Evolutionary conservation across 192 early-diverging fungal genomes (phyloP).

Genomic region (Umbelopsis vinacea): DNA sequence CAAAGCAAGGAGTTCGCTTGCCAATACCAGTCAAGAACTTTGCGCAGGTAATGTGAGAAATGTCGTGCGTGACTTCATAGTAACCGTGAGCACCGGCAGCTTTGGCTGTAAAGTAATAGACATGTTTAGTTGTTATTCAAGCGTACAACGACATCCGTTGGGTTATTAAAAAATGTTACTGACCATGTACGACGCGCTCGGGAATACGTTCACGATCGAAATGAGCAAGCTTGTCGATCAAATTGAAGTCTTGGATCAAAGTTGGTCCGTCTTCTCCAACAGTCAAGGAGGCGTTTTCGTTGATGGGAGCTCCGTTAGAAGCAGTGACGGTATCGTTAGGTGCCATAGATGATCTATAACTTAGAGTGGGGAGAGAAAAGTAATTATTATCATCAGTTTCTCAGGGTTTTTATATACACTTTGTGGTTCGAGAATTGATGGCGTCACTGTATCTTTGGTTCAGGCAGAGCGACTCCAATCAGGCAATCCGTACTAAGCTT

Average conservation of each 20-base stretch:
- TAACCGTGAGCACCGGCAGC: conserved; percentile 84
- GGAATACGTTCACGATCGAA: conserved; percentile 89
- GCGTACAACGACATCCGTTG: not conserved
- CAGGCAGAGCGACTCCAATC: not conserved
- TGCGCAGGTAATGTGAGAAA: conserved; percentile 59
- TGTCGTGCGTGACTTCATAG: conserved; percentile 62
- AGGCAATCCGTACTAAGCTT: not conserved
- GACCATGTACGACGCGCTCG: conserved; percentile 79
- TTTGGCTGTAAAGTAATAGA: conserved; percentile 53
- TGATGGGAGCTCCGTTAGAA: conserved; percentile 65
- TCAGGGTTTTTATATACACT: not conserved
- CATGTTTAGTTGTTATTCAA: no score
- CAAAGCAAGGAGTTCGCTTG: conserved; percentile 71
- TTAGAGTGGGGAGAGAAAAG: not conserved
- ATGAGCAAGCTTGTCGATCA: conserved; percentile 76
- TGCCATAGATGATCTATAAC: not conserved
- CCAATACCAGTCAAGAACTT: conserved; percentile 63
- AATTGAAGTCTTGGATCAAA: conserved; percentile 68
- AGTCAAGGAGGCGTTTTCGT: conserved; percentile 67
- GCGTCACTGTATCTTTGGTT: conserved; percentile 2
- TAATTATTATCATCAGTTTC: not conserved
- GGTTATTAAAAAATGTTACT: not conserved
- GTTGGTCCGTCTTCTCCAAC: conserved; percentile 62
- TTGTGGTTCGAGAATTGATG: not conserved
- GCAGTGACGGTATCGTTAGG: conserved; percentile 40